phyloP scores from a whole-genome alignment of 257 asterid species.

The Solanum sitiens region DNA sequence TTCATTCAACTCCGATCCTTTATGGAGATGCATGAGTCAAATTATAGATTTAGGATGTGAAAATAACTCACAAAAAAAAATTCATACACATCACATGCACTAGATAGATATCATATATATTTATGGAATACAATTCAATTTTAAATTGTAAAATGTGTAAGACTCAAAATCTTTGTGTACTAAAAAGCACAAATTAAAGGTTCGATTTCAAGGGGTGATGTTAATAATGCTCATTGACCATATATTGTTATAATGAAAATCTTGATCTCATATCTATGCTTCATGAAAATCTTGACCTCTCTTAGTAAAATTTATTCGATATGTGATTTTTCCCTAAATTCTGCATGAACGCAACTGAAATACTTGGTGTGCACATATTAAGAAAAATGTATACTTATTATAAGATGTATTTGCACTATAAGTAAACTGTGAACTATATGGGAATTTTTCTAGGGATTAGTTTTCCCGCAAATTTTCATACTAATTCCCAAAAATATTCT shows the following conservation, averaged over 20 bases:
- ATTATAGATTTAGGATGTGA: not conserved
- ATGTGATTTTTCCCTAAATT: not conserved
- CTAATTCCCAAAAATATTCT: rapidly evolving
- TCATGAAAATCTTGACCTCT: not conserved
- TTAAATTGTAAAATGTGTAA: not conserved
- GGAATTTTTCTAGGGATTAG: too few species aligned
- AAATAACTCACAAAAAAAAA: not conserved
- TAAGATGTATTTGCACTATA: not conserved
- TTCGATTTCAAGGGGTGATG: not conserved
- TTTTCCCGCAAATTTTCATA: too few species aligned
- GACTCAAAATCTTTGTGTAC: not conserved
- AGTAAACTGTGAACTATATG: too few species aligned
- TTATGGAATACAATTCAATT: not conserved
- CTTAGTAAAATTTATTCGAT: not conserved
- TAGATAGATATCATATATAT: not conserved
- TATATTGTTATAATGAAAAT: not conserved
- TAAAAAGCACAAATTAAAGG: not conserved
- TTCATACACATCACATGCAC: not conserved
- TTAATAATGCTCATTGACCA: not conserved
- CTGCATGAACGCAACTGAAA: not conserved
- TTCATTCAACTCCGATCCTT: not conserved
- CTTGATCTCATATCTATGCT: not conserved
- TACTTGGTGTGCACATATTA: not conserved
- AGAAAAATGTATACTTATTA: not conserved
- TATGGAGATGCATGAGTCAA: not conserved